Base-by-base conservation (phyloP, 192 early-diverging fungal genomes). In the Mortierella hygrophila region DNA sequence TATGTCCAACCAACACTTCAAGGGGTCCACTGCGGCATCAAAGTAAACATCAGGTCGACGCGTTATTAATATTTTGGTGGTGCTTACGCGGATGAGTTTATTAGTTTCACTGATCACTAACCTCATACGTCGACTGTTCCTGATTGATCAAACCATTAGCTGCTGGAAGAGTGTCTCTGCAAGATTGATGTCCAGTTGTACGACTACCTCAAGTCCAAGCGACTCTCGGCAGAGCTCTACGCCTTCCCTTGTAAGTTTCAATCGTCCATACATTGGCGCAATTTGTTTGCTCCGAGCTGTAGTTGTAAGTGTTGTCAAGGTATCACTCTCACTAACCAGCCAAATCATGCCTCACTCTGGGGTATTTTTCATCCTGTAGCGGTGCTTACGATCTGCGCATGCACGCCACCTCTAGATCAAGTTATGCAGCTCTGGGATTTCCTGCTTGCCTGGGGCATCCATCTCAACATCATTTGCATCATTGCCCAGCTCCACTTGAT, bases 381-480 rank as follows among this genome's bases (percentile, higher is more conserved):
- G 8, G 93, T 98, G 16, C 92, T 98, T 92, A 98, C 98, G 4
- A 93, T 99, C 77, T 95, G 92, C 72, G 97, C 97, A 26, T 97
- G 95, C 80, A 95, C 94, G 0, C 97, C 95, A 1, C 98, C 98
- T 69, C 88, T 98, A 68, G 89, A 92, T 37, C 91, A 97, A 91
- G 92, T 97, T 2, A 91, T 99, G 55, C 82, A 92, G 37, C 91
- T 99, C 47, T 99, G 98, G 98, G 98, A 99, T 82, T 96, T 97
- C 77, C 88, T 97, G 76, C 90, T 99, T 72, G 94, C 96, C 0
- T 98, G 93, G 80, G 98, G 98, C 37, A 91, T 97, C 69, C 98
- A 99, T 89, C 88, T 99, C 65, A 98, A 98, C 79, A 94, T 99
- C 42, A 86, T 99, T 16, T 96, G 94, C 88, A 94, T 98, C 55